Base-by-base conservation (phyloP, 2,329 filamentous ascomycete genomes). In the Cladosporium oxysporum region DNA sequence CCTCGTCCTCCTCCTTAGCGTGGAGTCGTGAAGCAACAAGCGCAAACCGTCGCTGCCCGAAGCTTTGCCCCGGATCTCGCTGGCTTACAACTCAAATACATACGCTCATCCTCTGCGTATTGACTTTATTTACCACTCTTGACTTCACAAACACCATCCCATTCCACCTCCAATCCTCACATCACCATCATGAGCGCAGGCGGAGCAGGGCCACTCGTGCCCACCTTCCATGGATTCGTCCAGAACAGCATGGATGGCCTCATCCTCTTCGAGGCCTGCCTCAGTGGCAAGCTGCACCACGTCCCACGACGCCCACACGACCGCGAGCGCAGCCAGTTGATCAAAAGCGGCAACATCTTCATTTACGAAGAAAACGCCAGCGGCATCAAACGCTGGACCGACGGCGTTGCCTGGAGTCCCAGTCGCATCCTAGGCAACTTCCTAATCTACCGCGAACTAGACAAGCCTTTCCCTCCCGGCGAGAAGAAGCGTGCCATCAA, bases 361-460 rank as follows among this genome's bases (percentile, higher is more conserved):
- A 91, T 97, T 70, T 97, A 97, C 77, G 92, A 96, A 74, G 92
- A 97, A 76, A 90, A 92, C 68, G 89, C 91, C 0, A 96, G 93
- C 0, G 92, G 92, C 5, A 96, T 97, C 80, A 96, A 96, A 80
- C 85, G 93, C 65, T 97, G 93, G 93, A 97, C 93, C 0, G 93
- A 97, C 71, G 93, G 93, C 16, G 87, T 94, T 12, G 89, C 90
- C 7, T 97, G 93, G 93, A 96, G 91, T 71, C 93, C 93, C 0
- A 96, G 90, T 77, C 89, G 91, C 18, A 94, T 96, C 58, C 83
- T 94, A 58, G 90, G 90, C 66, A 95, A 95, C 75, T 96, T 92
- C 72, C 84, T 96, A 52, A 87, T 96, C 71, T 96, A 96, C 74
- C 88, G 92, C 33, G 91, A 96, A 76, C 84, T 96, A 52, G 87